These are phyloP conservation scores for Cladophialophora bantiana DNA, from an alignment of 2,329 filamentous ascomycete genomes.

Conservation along the genomic window DNA sequence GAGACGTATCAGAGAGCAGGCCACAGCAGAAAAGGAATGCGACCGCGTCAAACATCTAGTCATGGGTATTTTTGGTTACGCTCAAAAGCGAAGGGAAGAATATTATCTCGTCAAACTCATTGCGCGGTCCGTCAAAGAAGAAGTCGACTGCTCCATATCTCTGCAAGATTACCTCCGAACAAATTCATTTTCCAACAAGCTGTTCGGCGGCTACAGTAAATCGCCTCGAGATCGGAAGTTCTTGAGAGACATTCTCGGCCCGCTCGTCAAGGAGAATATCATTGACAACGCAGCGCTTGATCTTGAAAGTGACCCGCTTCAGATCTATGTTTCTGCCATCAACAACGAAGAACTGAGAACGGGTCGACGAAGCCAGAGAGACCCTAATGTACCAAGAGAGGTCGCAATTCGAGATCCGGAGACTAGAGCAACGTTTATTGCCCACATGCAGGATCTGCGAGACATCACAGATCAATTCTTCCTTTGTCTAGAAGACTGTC, in stretches of 20 bases:
- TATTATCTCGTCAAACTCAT: constrained; percentile 95
- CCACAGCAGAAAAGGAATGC: constrained; percentile 86
- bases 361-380: constrained; percentile 79
- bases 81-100: constrained; percentile 94
- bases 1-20: constrained; percentile 80
- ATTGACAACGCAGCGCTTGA: constrained; percentile 90
- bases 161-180: constrained; percentile 87
- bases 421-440: constrained; percentile 89
- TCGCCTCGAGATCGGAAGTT: constrained; percentile 93
- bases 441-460: constrained; percentile 89
- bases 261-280: constrained; percentile 87
- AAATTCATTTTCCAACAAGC: constrained; percentile 90
- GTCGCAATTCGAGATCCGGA: constrained; percentile 95
- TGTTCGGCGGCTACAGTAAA: constrained; percentile 85
- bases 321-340: constrained; percentile 93
- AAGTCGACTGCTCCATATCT: constrained; percentile 74
- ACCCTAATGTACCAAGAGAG: constrained; percentile 85
- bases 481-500: constrained; percentile 76
- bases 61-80: constrained; percentile 96
- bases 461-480: constrained; percentile 96
- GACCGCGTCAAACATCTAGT: constrained; percentile 92
- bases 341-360: constrained; percentile 97
- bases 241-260: constrained; percentile 82
- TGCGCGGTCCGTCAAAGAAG: constrained; percentile 80
- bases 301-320: constrained; percentile 94